phyloP scores from a whole-genome alignment of 352 stramenopile species.

The Phytophthora agathidicida region DNA sequence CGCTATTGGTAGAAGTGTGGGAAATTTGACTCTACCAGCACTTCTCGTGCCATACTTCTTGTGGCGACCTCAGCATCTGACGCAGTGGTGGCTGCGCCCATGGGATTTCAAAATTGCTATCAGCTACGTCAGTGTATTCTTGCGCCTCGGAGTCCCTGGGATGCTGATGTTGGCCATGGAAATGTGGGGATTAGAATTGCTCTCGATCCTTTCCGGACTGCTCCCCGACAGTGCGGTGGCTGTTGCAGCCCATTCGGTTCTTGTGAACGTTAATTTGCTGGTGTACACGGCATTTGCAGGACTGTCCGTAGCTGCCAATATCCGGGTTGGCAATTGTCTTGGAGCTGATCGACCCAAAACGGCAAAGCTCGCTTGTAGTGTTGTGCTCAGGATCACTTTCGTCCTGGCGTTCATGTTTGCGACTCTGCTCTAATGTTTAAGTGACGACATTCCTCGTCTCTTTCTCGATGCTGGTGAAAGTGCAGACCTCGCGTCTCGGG shows the following conservation, averaged over 20 bases:
- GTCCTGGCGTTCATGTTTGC: constrained; percentile 21
- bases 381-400: constrained; percentile 35
- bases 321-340: constrained; percentile 61
- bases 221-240: constrained; percentile 50
- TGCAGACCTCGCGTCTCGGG: constrained; percentile 31
- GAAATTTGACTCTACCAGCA: constrained; percentile 44
- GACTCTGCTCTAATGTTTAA: constrained; percentile 2
- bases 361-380: constrained; percentile 39
- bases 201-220: constrained; percentile 50
- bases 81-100: constrained; percentile 36
- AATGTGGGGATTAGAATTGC: constrained; percentile 63
- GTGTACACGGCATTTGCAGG: constrained; percentile 63
- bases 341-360: constrained; percentile 39
- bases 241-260: constrained; percentile 55
- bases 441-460: constrained; percentile 26
- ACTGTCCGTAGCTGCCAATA: constrained; percentile 47
- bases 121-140: constrained; percentile 40
- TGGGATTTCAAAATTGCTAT: constrained; percentile 36
- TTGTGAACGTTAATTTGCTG: constrained; percentile 55
- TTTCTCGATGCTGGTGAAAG: constrained; percentile 48
- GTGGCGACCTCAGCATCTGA: constrained; percentile 28
- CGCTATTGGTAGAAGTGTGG: constrained; percentile 59
- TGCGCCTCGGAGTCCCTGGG: constrained; percentile 47
- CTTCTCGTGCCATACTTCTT: constrained; percentile 56
- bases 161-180: constrained; percentile 66